Evolutionary conservation across 2,329 filamentous ascomycete species (phyloP).

Genomic region (Coniella vitis): DNA sequence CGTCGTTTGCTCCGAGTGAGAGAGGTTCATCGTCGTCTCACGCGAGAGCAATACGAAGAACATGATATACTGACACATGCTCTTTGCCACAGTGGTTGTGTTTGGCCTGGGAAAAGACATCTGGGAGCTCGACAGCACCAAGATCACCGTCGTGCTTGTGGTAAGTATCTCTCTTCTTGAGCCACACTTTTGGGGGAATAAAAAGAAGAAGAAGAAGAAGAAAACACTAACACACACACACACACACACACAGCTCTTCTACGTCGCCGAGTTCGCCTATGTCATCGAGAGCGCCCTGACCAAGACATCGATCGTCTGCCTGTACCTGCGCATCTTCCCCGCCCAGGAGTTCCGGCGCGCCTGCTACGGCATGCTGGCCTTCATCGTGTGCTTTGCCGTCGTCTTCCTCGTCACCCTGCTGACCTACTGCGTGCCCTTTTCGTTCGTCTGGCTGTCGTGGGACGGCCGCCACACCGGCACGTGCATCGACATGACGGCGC

Average conservation of each 20-base stretch:
- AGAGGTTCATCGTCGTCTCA: too few relatives aligned
- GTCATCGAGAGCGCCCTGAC: conserved; percentile 22
- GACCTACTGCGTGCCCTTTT: conserved; percentile 19
- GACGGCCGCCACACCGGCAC: conserved; percentile 17
- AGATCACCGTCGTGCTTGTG: conserved; percentile 17
- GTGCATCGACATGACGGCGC: conserved; percentile 28
- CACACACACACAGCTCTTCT: conserved; percentile 25
- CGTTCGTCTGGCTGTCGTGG: conserved; percentile 18
- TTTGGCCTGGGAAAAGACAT: conserved; percentile 19
- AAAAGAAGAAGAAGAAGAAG: not conserved
- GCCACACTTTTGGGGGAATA: too few relatives aligned
- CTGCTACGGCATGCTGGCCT: conserved; percentile 11
- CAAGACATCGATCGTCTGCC: conserved; percentile 25
- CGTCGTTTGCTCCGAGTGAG: too few relatives aligned
- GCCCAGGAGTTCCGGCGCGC: conserved; percentile 22
- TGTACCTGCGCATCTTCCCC: conserved; percentile 25
- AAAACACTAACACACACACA: too few relatives aligned
- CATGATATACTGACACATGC: not conserved
- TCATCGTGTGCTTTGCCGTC: conserved; percentile 17
- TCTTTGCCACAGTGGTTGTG: conserved; percentile 16
- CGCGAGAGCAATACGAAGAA: too few relatives aligned
- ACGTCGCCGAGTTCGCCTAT: conserved; percentile 28
- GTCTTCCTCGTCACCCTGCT: conserved; percentile 17
- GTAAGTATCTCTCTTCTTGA: conserved; percentile 12
- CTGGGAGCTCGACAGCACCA: conserved; percentile 17